Evolutionary conservation across 2,329 filamentous ascomycete genomes (phyloP).

Genomic region (Hypoxylon sp.): DNA sequence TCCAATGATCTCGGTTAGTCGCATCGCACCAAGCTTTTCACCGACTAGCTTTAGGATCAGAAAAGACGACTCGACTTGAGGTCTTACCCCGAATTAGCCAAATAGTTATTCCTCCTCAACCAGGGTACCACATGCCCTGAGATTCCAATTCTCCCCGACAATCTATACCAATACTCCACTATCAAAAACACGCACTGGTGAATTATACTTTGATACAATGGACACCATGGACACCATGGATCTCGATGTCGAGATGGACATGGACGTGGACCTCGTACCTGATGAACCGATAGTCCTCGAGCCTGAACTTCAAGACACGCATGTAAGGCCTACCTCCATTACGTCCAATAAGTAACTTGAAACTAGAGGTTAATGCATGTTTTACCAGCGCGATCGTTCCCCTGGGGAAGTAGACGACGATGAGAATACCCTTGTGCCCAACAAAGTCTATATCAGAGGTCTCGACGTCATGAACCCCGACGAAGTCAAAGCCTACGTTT

Average conservation of each 20-base stretch:
- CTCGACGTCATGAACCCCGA: conserved; percentile 85
- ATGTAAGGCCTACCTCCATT: conserved; percentile 44
- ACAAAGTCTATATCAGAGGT: conserved; percentile 87
- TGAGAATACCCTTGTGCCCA: conserved; percentile 57
- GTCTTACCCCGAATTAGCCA: neutral
- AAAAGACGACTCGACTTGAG: neutral
- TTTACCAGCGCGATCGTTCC: conserved; percentile 53
- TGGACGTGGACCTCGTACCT: conserved; percentile 67
- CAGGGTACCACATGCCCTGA: neutral
- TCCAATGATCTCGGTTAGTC: neutral
- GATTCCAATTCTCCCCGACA: neutral
- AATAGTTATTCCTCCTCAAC: neutral
- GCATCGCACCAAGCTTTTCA: conserved; percentile 5
- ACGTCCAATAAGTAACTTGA: neutral
- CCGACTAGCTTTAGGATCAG: conserved; percentile 1
- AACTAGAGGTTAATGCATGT: conserved; percentile 37
- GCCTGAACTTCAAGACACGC: conserved; percentile 51
- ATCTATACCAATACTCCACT: neutral
- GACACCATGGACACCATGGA: conserved; percentile 70
- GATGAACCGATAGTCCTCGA: conserved; percentile 57
- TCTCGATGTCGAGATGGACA: conserved; percentile 79
- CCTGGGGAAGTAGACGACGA: conserved; percentile 60
- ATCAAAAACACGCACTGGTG: conserved; percentile 9
- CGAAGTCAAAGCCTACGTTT: conserved; percentile 82
- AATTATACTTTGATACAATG: conserved; percentile 3